These are phyloP conservation scores for Dactylorhiza incarnata DNA, from an alignment of 106 monocot genomes.

Conservation along the genomic window DNA sequence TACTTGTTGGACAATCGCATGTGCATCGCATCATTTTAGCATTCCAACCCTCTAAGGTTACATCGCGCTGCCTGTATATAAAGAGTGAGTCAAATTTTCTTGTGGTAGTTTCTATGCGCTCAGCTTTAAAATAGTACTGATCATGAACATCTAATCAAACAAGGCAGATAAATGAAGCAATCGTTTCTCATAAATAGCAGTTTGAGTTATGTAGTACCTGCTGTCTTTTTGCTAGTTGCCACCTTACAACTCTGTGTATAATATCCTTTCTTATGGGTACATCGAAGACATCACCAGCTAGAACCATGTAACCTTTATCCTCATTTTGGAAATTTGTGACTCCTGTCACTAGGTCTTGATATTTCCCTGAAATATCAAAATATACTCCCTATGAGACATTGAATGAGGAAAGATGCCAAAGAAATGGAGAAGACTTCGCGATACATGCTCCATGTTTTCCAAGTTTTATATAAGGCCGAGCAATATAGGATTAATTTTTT, in stretches of 20 bases:
- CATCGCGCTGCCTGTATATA: neutral
- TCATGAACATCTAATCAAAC: neutral
- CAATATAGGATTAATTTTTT: neutral
- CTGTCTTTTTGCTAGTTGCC: conserved; percentile 87
- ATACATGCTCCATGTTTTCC: no score
- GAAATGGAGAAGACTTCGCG: neutral
- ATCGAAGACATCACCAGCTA: conserved; percentile 89
- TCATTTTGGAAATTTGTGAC: conserved; percentile 78
- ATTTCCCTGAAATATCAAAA: conserved; percentile 42
- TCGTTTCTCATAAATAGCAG: neutral
- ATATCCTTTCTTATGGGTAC: conserved; percentile 83
- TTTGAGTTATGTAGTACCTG: conserved; percentile 26
- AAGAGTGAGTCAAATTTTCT: neutral
- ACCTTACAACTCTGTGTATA: conserved; percentile 70
- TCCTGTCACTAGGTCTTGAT: conserved; percentile 60
- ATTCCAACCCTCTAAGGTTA: no score
- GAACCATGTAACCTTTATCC: conserved; percentile 72
- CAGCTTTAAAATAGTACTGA: neutral
- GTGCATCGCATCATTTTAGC: no score
- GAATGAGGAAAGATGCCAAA: neutral
- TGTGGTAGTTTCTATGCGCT: neutral
- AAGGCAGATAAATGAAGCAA: neutral
- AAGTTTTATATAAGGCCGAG: no score
- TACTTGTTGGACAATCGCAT: no score
- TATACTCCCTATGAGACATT: neutral